A percentile compares a stretch with the other conserved stretches of the same genome.
Evolutionary conservation across 225 moss, liverwort and hornwort species (phyloP).

Genomic region (Polytrichum commune): DNA sequence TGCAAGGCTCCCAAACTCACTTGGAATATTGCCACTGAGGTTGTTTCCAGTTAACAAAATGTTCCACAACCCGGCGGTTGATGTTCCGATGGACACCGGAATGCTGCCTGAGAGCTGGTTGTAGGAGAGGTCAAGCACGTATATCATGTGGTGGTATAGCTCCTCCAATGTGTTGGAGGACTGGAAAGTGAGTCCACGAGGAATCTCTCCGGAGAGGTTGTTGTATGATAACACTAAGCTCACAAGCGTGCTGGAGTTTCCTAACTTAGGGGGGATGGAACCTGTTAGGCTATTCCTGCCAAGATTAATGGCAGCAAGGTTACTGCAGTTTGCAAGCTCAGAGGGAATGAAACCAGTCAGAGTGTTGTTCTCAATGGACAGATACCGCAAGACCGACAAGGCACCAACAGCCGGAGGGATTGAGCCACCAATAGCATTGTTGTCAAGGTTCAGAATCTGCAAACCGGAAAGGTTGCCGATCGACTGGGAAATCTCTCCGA

Average conservation of each 20-base stretch:
- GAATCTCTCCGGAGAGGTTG: constrained; percentile 17
- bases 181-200: constrained; percentile 23
- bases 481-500: constrained; percentile 54
- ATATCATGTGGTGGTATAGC: constrained; percentile 35
- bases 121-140: constrained; percentile 45
- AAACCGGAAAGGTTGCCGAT: constrained; percentile 52
- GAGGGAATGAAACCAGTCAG: constrained; percentile 35
- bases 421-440: constrained; percentile 31
- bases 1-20: constrained; percentile 30
- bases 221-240: constrained; percentile 44
- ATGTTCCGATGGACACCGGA: constrained; percentile 36
- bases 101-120: constrained; percentile 37
- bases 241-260: constrained; percentile 49
- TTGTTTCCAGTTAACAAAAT: constrained; percentile 57
- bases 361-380: constrained; percentile 34
- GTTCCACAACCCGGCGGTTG: constrained; percentile 12
- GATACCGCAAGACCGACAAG: constrained; percentile 28
- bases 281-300: constrained; percentile 38
- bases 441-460: constrained; percentile 24
- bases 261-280: constrained; percentile 40
- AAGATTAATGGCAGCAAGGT: constrained; percentile 36
- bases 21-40: constrained; percentile 60
- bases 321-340: constrained; percentile 38
- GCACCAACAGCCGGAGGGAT: constrained; percentile 37
- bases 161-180: constrained; percentile 7